Evolutionary conservation across 768 basidiomycete genomes (phyloP).

Genomic region (Leccinum arenicola): DNA sequence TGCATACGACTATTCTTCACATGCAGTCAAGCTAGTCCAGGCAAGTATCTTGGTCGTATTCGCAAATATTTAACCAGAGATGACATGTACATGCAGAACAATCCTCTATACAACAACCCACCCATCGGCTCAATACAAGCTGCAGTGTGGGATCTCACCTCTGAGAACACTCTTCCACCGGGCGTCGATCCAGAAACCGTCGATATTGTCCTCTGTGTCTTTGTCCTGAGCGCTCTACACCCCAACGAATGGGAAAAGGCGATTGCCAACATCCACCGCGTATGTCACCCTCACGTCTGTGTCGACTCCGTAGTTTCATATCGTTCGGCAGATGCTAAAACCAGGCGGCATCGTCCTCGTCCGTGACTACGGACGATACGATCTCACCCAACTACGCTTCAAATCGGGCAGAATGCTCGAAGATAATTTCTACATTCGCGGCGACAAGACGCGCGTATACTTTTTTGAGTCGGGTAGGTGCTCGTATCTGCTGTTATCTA

Average conservation of each 20-base stretch:
- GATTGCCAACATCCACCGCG: constrained; percentile 74
- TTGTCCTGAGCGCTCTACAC: constrained; percentile 90
- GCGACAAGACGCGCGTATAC: constrained; percentile 96
- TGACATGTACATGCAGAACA: constrained; percentile 44
- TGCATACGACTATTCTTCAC: constrained; percentile 89
- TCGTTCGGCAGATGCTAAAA: constrained; percentile 69
- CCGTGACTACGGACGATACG: constrained; percentile 93
- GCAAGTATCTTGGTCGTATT: constrained; percentile 37
- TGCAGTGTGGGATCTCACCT: constrained; percentile 90
- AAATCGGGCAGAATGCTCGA: constrained; percentile 83
- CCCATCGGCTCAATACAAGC: constrained; percentile 71
- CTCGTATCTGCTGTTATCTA: not conserved
- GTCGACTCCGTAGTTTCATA: constrained; percentile 1
- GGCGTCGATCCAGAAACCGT: constrained; percentile 65
- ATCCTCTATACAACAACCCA: constrained; percentile 66
- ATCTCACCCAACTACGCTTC: constrained; percentile 93
- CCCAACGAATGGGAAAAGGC: constrained; percentile 89
- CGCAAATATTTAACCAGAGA: not conserved
- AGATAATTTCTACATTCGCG: constrained; percentile 94
- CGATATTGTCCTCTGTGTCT: constrained; percentile 89
- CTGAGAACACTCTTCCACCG: constrained; percentile 54
- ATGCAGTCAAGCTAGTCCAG: constrained; percentile 89
- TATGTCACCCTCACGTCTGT: constrained; percentile 31
- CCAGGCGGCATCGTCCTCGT: constrained; percentile 82
- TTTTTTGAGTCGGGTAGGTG: constrained; percentile 84